These are phyloP conservation scores for Didymella arachidicola DNA, from an alignment of 2,329 filamentous ascomycete genomes.

Conservation along the genomic window DNA sequence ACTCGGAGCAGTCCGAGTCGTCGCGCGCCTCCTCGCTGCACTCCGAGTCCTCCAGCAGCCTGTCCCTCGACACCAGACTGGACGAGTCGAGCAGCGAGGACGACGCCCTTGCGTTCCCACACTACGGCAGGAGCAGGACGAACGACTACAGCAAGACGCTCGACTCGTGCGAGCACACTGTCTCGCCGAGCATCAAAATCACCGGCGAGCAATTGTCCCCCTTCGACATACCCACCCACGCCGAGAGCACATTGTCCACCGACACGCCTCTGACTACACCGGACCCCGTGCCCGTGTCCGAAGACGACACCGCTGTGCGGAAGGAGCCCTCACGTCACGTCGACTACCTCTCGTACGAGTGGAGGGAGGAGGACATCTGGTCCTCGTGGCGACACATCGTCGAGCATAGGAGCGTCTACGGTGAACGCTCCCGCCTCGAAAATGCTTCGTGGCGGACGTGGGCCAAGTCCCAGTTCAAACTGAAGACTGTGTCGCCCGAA, in stretches of 20 bases:
- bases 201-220: constrained; percentile 28
- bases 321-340: constrained; percentile 83
- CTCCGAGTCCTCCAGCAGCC: constrained; percentile 69
- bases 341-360: constrained; percentile 93
- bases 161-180: constrained; percentile 21
- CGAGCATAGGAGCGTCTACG: constrained; percentile 78
- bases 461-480: constrained; percentile 88
- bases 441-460: constrained; percentile 98
- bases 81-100: constrained; percentile 56
- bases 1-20: constrained; percentile 46
- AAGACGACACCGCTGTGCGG: constrained; percentile 80
- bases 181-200: constrained; percentile 30
- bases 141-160: constrained; percentile 25
- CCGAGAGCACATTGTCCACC: constrained; percentile 53
- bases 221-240: constrained; percentile 47
- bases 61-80: constrained; percentile 67
- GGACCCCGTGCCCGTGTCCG: constrained; percentile 64
- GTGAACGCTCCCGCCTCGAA: constrained; percentile 82
- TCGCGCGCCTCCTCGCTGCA: constrained; percentile 62
- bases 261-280: constrained; percentile 62
- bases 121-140: constrained; percentile 44
- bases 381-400: constrained; percentile 95
- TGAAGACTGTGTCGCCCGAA: constrained; percentile 89
- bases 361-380: constrained; percentile 97
- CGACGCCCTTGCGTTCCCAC: constrained; percentile 55